phyloP scores from a whole-genome alignment of 495 filamentous ascomycete genomes.

The Penicillium crystallinum region DNA sequence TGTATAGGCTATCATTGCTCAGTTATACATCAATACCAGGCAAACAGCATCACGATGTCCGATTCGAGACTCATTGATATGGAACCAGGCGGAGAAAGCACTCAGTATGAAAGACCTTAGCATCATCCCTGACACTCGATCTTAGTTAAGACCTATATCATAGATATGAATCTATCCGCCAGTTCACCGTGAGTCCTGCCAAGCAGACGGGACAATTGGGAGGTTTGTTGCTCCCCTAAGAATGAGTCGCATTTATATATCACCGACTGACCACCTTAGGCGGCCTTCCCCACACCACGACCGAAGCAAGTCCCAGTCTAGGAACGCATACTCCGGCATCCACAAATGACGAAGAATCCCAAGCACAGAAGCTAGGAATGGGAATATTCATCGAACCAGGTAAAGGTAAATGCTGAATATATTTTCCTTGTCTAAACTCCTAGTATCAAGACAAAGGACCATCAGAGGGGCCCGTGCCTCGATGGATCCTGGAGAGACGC shows the following conservation, averaged over 20 bases:
- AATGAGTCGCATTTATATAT: background rate
- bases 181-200: slow-evolving; percentile 40
- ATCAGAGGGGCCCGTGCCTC: slow-evolving; percentile 6
- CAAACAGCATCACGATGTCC: slow-evolving; percentile 18
- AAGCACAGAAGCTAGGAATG: slow-evolving; percentile 28
- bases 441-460: slow-evolving; percentile 23
- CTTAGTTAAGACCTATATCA: background rate
- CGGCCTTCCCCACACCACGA: slow-evolving; percentile 27
- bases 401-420: slow-evolving; percentile 33
- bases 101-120: slow-evolving; percentile 44
- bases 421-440: slow-evolving; percentile 33
- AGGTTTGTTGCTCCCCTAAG: slow-evolving; percentile 27
- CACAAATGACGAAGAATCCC: slow-evolving; percentile 20
- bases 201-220: slow-evolving; percentile 59
- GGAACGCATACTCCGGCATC: slow-evolving; percentile 4
- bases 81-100: slow-evolving; percentile 57
- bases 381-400: slow-evolving; percentile 20
- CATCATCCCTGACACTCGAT: background rate
- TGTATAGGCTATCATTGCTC: background rate
- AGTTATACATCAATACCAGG: background rate
- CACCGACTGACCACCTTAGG: slow-evolving; percentile 12
- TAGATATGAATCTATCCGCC: slow-evolving; percentile 58
- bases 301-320: slow-evolving; percentile 17
- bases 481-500: slow-evolving; percentile 18
- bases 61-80: slow-evolving; percentile 52